Conservation (phyloP, 2,329 filamentous ascomycete genomes). For the Botryotinia calthae region DNA sequence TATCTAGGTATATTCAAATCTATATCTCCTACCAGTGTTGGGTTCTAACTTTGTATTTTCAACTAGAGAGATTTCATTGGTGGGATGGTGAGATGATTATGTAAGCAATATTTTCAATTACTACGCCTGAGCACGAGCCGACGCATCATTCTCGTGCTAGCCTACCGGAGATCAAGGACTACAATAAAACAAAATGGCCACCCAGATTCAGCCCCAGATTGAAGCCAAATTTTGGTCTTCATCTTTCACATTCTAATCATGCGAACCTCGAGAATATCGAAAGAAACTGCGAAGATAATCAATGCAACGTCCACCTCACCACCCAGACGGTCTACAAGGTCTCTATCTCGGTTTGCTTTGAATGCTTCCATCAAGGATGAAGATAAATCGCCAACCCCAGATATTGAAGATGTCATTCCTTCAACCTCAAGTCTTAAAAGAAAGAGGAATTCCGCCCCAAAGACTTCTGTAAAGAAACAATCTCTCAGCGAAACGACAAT, state of each 20-base stretch:
- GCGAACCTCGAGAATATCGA: constrained; percentile 54
- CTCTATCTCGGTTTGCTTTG: constrained; percentile 49
- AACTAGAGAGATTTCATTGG: constrained; percentile 10
- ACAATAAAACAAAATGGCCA: constrained; percentile 12
- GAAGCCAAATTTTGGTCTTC: not conserved
- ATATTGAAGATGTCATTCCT: constrained; percentile 57
- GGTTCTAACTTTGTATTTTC: not conserved
- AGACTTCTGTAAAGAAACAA: constrained; percentile 46
- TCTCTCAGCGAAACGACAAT: constrained; percentile 39
- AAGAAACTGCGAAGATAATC: constrained; percentile 57
- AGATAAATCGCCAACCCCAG: constrained; percentile 34
- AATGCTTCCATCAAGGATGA: constrained; percentile 33
- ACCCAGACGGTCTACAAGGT: constrained; percentile 47
- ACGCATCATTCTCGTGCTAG: constrained; percentile 15
- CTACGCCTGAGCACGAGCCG: not conserved
- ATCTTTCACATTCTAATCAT: constrained; percentile 25
- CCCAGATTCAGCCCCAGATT: constrained; percentile 12
- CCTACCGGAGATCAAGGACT: not conserved
- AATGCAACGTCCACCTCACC: constrained; percentile 44
- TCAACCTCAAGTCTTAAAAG: constrained; percentile 42
- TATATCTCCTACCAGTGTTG: not conserved
- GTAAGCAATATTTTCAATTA: not conserved
- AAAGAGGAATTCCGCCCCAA: constrained; percentile 41
- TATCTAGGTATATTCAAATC: not conserved
- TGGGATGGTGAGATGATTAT: not conserved